Percentiles rank a stretch among this genome's conserved stretches.
phyloP scores from a whole-genome alignment of 1,284 basidiomycete species.

The Mycocalia duriaeana region DNA sequence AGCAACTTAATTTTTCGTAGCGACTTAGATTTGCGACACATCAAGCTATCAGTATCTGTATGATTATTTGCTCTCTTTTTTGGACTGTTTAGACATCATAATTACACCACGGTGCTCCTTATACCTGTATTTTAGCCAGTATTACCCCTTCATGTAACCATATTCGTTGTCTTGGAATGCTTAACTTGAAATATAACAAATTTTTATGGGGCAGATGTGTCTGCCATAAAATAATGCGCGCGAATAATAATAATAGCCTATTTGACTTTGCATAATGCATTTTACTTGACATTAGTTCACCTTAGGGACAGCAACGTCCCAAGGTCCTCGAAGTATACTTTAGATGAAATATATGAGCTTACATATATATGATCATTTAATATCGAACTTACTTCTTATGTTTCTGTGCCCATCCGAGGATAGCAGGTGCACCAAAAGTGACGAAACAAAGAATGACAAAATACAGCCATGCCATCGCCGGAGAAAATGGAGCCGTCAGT shows the following conservation, averaged over 20 bases:
- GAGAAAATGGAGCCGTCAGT: constrained; percentile 50
- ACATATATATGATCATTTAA: constrained; percentile 3
- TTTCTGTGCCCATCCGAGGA: constrained; percentile 77
- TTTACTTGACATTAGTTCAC: constrained; percentile 42
- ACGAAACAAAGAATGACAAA: constrained; percentile 47
- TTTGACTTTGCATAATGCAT: too few relatives aligned
- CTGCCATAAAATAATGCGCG: too few relatives aligned
- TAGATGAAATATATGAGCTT: constrained; percentile 8
- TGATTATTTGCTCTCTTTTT: not conserved
- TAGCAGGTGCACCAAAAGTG: constrained; percentile 65
- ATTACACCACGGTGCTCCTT: constrained; percentile 27
- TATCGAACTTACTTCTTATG: constrained; percentile 76
- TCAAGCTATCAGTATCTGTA: not conserved
- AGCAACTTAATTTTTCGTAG: not conserved
- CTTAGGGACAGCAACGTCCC: constrained; percentile 61
- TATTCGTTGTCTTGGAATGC: too few relatives aligned
- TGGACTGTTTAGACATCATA: constrained; percentile 9
- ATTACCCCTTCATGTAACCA: constrained; percentile 14
- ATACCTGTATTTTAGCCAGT: constrained; percentile 23
- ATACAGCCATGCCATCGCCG: constrained; percentile 47
- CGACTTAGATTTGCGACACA: too few relatives aligned
- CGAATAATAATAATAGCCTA: too few relatives aligned
- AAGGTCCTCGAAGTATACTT: constrained; percentile 54
- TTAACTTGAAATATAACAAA: too few relatives aligned
- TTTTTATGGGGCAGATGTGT: too few relatives aligned